Conservation (phyloP, 306 rosid species). For the Cucurbita moschata region DNA sequence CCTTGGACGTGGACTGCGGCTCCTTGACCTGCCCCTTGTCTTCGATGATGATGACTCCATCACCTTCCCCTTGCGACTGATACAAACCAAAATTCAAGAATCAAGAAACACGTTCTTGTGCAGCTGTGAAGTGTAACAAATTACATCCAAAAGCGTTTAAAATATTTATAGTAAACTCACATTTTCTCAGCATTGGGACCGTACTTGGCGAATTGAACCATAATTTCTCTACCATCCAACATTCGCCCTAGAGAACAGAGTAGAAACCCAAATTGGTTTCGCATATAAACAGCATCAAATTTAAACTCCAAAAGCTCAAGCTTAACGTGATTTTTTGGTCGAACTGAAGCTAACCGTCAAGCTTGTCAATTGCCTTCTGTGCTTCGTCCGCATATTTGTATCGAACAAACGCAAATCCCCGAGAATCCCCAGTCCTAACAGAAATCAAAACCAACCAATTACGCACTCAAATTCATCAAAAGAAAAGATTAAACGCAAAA, state of each 20-base stretch:
- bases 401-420: slow-evolving; percentile 64
- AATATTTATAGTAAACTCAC: slow-evolving; percentile 11
- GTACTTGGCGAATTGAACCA: slow-evolving; percentile 76
- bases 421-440: slow-evolving; percentile 48
- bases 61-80: slow-evolving; percentile 48
- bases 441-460: background rate
- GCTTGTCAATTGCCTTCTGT: slow-evolving; percentile 53
- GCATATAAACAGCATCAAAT: background rate
- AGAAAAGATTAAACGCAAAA: background rate
- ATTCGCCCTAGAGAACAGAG: slow-evolving; percentile 31
- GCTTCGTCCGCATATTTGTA: slow-evolving; percentile 70
- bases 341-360: slow-evolving; percentile 29
- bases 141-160: background rate
- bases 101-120: background rate
- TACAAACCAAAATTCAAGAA: background rate
- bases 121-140: background rate
- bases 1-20: slow-evolving; percentile 73
- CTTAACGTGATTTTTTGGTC: background rate
- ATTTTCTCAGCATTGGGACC: slow-evolving; percentile 71
- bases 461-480: background rate
- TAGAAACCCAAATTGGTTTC: background rate
- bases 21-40: slow-evolving; percentile 32
- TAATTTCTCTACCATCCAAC: slow-evolving; percentile 66
- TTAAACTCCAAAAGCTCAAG: background rate
- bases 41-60: slow-evolving; percentile 41